phyloP scores from a whole-genome alignment of 1,284 basidiomycete genomes.

The Cryptococcus wingfieldii region DNA sequence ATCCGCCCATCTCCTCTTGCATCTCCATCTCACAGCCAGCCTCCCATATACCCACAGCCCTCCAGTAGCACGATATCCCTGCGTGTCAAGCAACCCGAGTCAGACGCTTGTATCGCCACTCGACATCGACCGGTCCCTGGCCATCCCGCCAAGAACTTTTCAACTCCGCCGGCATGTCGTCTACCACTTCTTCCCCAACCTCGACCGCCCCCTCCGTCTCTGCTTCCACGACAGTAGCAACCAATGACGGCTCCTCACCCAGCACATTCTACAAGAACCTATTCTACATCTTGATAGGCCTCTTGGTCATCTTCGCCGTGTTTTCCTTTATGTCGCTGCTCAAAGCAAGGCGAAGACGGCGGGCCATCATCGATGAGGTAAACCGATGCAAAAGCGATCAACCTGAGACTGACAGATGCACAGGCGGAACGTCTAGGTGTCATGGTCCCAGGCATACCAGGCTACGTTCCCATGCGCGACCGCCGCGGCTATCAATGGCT shows the following conservation, averaged over 20 bases:
- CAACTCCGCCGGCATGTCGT: neutral
- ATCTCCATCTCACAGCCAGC: no score
- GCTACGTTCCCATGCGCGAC: slow-evolving; percentile 42
- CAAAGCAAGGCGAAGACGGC: slow-evolving; percentile 33
- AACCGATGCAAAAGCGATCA: slow-evolving; percentile 3
- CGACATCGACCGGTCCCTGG: no score
- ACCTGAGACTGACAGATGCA: neutral
- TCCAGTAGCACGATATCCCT: no score
- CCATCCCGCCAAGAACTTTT: no score
- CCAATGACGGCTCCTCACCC: slow-evolving; percentile 9
- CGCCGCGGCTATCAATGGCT: slow-evolving; percentile 20
- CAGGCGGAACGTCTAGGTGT: slow-evolving; percentile 40
- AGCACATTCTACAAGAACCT: slow-evolving; percentile 25
- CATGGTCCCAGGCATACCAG: slow-evolving; percentile 42
- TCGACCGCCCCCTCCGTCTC: slow-evolving; percentile 1
- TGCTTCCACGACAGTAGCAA: neutral
- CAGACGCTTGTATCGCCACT: no score
- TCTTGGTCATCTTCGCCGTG: slow-evolving; percentile 38
- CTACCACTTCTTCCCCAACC: neutral
- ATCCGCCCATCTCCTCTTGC: no score
- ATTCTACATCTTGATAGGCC: slow-evolving; percentile 47
- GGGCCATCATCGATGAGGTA: slow-evolving; percentile 35
- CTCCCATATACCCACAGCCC: no score
- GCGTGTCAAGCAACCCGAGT: no score
- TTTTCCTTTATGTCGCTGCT: slow-evolving; percentile 36